phyloP scores from a whole-genome alignment of 768 basidiomycete genomes.

The Zangia roseola region DNA sequence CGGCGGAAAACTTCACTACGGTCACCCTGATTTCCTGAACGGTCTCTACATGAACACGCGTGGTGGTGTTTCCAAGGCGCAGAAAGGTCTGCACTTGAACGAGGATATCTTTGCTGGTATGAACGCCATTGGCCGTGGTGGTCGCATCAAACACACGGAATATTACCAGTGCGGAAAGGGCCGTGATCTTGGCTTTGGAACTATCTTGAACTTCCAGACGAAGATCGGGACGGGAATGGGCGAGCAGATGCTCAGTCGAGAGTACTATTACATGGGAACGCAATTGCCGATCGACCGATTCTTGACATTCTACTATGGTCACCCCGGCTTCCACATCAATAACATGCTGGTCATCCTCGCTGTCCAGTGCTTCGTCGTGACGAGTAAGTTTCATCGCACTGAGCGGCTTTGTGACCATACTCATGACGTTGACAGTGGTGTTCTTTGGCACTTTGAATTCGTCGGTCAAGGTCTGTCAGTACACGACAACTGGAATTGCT shows the following conservation, averaged over 20 bases:
- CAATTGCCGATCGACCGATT: slow-evolving; percentile 98
- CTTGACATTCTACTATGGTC: slow-evolving; percentile 99
- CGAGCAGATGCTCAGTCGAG: slow-evolving; percentile 98
- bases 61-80: slow-evolving; percentile 97
- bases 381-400: slow-evolving; percentile 53
- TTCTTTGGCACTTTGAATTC: slow-evolving; percentile 93
- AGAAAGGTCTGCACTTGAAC: slow-evolving; percentile 98
- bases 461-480: slow-evolving; percentile 75
- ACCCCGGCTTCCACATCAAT: slow-evolving; percentile 99
- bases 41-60: slow-evolving; percentile 97
- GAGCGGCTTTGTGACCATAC: slow-evolving; percentile 2
- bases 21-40: slow-evolving; percentile 99
- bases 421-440: slow-evolving; percentile 59
- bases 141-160: slow-evolving; percentile 97
- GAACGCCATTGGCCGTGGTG: slow-evolving; percentile 96
- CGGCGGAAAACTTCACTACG: slow-evolving; percentile 97
- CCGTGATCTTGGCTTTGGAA: slow-evolving; percentile 97
- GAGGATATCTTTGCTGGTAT: slow-evolving; percentile 99
- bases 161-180: slow-evolving; percentile 99
- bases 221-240: slow-evolving; percentile 99
- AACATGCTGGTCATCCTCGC: slow-evolving; percentile 98
- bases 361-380: slow-evolving; percentile 92
- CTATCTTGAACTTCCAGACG: slow-evolving; percentile 98
- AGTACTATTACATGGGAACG: slow-evolving; percentile 98
- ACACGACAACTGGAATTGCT: slow-evolving; percentile 68